These are phyloP conservation scores for Striga hermonthica DNA, from an alignment of 305 asterid species.

Conservation along the genomic window DNA sequence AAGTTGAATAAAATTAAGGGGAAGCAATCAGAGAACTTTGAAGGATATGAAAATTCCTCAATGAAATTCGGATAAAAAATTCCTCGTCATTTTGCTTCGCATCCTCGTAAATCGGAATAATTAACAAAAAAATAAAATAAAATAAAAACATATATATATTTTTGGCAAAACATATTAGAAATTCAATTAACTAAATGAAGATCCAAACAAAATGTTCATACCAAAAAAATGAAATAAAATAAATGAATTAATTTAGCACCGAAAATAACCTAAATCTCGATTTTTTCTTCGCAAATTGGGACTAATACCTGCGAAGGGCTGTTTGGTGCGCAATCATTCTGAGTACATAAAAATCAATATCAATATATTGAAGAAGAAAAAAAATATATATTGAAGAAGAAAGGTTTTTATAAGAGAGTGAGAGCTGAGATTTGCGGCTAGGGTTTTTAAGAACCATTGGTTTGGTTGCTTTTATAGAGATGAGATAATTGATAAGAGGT, in stretches of 20 bases:
- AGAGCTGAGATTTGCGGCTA: constrained; percentile 28
- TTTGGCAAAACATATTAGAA: constrained; percentile 37
- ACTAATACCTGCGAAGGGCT: constrained; percentile 51
- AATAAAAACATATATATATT: neutral
- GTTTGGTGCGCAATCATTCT: constrained; percentile 34
- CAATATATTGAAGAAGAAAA: neutral
- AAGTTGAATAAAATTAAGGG: neutral
- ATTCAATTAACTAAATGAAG: constrained; percentile 9
- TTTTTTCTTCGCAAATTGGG: constrained; percentile 40
- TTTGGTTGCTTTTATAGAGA: constrained; percentile 15
- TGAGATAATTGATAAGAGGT: neutral
- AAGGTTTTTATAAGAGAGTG: too few species aligned
- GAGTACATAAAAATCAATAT: neutral
- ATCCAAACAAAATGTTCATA: constrained; percentile 18
- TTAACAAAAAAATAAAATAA: neutral
- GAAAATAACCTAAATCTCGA: constrained; percentile 41
- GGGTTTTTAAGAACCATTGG: constrained; percentile 6
- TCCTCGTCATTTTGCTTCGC: constrained; percentile 41
- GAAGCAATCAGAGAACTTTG: constrained; percentile 61
- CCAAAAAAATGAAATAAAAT: constrained; percentile 32
- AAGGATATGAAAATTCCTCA: constrained; percentile 38
- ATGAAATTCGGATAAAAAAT: constrained; percentile 32
- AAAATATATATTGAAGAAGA: neutral
- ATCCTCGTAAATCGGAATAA: neutral
- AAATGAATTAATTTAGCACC: constrained; percentile 35